Base-by-base conservation (phyloP, 495 filamentous ascomycete species). In the Hypoxylon fragiforme region DNA sequence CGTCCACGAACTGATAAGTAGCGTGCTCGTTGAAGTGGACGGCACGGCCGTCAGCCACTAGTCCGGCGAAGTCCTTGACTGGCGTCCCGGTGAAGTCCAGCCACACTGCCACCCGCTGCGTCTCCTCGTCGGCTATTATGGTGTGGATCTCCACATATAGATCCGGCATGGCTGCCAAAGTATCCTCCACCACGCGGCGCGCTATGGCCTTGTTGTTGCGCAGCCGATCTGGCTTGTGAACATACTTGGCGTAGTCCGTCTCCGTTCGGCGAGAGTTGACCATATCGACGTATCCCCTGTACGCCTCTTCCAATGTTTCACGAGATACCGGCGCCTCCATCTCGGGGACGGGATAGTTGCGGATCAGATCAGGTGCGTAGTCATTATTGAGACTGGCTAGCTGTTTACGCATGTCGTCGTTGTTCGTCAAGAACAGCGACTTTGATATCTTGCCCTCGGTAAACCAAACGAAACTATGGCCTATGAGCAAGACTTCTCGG, bases 61-160 rank as follows among this genome's bases (percentile, higher is more conserved):
- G 15, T 22, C 57, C 57, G 4, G 45, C 57, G 40, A 44, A 60
- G 28, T 50, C 50, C 26, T 35, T 50, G 1, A 54, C 42, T 3
- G 57, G 57, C 0, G 57, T 60, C 9, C 57, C 57, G 2, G 32
- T 50, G 13, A 60, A 60, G 9, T 60, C 49, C 15, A 60, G 50
- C 57, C 57, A 60, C n/a, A 60, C 57, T 4, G 57, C 57, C 19
- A 60, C 24, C 8, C 57, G 57, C 28, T 60, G 57, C 16, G 44
- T 28, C 16, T 49, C 34, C 41, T 60, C 57, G 28, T 60, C 57
- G 0, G 50, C 50, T 7, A 60, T 41, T 8, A 60, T 31, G 9
- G 50, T 54, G 26, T 60, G 50, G 15, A 60, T 60, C 13, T 50
- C 26, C 19, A 54, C 50, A 7, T 54, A 50, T 9, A 60, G 45